phyloP scores from a whole-genome alignment of 805 yeast species.

The Brettanomyces custersianus region DNA sequence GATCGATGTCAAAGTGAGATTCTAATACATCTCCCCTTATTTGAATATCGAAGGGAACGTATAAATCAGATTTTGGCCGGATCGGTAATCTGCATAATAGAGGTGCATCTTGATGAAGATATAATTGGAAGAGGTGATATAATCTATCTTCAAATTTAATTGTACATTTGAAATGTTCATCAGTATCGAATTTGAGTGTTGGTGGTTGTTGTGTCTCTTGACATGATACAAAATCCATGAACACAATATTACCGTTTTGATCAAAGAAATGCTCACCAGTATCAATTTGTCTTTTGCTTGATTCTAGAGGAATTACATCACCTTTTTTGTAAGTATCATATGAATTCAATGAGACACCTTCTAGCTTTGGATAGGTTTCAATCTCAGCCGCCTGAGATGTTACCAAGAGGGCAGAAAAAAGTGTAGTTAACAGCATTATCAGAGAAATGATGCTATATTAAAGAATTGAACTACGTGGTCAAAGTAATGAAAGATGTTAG shows the following conservation, averaged over 20 bases:
- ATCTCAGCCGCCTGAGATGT: conserved; percentile 7
- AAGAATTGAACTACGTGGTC: too few relatives aligned
- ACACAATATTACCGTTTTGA: conserved; percentile 47
- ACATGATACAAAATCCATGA: conserved; percentile 52
- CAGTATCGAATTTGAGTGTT: conserved; percentile 41
- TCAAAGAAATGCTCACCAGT: conserved; percentile 72
- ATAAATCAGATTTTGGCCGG: conserved; percentile 33
- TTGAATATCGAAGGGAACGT: conserved; percentile 52
- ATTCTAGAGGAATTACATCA: conserved; percentile 41
- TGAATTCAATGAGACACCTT: conserved; percentile 8
- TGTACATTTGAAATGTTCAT: conserved; percentile 51
- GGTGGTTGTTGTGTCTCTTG: conserved; percentile 56
- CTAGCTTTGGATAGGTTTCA: conserved; percentile 20
- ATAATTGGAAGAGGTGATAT: conserved; percentile 66
- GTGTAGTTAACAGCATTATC: too few relatives aligned
- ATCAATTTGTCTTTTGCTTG: conserved; percentile 62
- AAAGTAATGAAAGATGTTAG: too few relatives aligned
- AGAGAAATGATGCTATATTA: too few relatives aligned
- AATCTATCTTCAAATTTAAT: conserved; percentile 52
- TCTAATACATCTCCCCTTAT: conserved; percentile 60
- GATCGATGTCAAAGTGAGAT: conserved; percentile 61
- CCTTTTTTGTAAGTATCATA: conserved; percentile 20
- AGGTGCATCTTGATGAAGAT: conserved; percentile 72
- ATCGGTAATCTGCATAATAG: conserved; percentile 58
- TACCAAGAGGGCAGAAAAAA: too few relatives aligned